These are phyloP conservation scores for Peterozyma xylosa DNA, from an alignment of 805 yeast species.

Conservation along the genomic window DNA sequence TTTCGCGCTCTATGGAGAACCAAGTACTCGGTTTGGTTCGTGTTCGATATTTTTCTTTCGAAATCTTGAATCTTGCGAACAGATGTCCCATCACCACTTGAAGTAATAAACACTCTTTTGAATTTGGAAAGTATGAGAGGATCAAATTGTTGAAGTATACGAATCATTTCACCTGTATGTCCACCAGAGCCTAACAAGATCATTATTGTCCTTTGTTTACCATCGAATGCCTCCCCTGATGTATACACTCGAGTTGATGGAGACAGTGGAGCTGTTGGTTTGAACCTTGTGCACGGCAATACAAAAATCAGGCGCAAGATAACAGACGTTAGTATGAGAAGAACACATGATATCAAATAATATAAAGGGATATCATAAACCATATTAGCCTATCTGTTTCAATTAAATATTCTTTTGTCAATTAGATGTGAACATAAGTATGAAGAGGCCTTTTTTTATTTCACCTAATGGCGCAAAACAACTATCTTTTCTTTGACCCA, in stretches of 20 bases:
- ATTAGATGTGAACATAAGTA: too few relatives aligned
- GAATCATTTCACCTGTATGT: constrained; percentile 93
- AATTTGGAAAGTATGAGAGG: constrained; percentile 13
- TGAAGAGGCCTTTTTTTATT: too few relatives aligned
- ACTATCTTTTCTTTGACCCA: too few relatives aligned
- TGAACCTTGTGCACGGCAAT: too few relatives aligned
- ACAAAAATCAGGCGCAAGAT: too few relatives aligned
- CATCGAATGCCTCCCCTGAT: not conserved
- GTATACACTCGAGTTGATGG: not conserved
- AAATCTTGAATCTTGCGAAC: constrained; percentile 28
- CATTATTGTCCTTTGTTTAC: constrained; percentile 28
- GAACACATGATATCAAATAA: too few relatives aligned
- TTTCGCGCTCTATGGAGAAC: constrained; percentile 26
- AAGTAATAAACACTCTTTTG: constrained; percentile 21
- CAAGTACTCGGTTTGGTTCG: constrained; percentile 16
- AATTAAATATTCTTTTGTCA: too few relatives aligned
- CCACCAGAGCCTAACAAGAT: constrained; percentile 92
- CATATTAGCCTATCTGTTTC: too few relatives aligned
- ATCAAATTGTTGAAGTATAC: constrained; percentile 42
- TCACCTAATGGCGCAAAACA: too few relatives aligned
- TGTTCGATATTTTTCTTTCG: constrained; percentile 19
- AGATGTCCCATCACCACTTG: constrained; percentile 42
- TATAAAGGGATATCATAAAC: too few relatives aligned
- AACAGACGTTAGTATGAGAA: too few relatives aligned
- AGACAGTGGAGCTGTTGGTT: too few relatives aligned